Percentiles rank a stretch among this genome's conserved stretches.
Evolutionary conservation across 2,329 filamentous ascomycete genomes (phyloP).

Genomic region (Trichoderma sp.): DNA sequence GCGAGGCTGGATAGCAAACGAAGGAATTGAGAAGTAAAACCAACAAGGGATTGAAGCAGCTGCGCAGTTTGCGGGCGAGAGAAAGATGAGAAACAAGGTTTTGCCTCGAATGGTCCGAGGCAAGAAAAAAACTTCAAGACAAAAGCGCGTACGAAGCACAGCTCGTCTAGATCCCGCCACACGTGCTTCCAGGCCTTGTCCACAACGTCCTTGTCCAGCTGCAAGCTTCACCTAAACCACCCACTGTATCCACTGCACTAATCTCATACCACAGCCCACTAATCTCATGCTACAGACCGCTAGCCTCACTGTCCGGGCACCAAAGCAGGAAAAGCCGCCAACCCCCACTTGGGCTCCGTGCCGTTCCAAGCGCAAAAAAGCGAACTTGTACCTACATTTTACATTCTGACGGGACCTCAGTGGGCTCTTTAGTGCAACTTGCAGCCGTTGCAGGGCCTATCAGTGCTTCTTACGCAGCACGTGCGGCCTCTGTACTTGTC

Average conservation of each 20-base stretch:
- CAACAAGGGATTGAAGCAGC: background rate
- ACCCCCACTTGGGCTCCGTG: background rate
- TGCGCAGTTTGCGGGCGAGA: background rate
- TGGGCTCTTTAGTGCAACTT: background rate
- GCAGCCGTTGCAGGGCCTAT: background rate
- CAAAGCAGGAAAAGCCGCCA: background rate
- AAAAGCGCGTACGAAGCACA: background rate
- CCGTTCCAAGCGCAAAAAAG: background rate
- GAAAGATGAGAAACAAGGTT: background rate
- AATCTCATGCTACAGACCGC: background rate
- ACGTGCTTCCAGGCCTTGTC: slow-evolving; percentile 12
- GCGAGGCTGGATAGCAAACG: background rate
- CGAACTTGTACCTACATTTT: background rate
- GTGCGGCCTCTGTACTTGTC: background rate
- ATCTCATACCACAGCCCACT: background rate
- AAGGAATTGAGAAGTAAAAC: background rate
- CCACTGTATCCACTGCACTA: background rate
- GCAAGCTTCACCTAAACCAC: background rate
- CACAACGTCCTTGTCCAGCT: background rate
- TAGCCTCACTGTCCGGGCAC: slow-evolving; percentile 8
- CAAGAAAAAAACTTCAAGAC: background rate
- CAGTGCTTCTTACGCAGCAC: background rate
- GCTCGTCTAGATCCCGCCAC: background rate
- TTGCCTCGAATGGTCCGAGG: background rate
- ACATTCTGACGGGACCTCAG: background rate